phyloP scores from a whole-genome alignment of 2,329 filamentous ascomycete species.

The Alternaria dauci region DNA sequence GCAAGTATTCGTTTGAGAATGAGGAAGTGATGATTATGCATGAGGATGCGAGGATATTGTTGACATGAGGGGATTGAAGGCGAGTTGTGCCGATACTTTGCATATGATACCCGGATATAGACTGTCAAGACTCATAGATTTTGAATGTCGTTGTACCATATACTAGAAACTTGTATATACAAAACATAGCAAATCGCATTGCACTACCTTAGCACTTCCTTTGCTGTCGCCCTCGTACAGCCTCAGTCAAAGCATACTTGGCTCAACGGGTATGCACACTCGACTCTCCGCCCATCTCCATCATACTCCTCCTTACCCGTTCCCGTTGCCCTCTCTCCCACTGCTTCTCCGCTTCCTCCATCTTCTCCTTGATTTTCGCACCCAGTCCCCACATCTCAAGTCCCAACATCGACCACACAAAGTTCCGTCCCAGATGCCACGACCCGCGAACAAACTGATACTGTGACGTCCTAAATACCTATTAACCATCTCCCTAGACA shows the following conservation, averaged over 20 bases:
- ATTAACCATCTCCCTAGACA: too few relatives aligned
- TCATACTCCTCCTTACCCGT: neutral
- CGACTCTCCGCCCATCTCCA: neutral
- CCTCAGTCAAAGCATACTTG: neutral
- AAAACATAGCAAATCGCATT: neutral
- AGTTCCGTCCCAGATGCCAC: neutral
- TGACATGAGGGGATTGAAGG: conserved; percentile 51
- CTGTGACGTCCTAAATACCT: neutral
- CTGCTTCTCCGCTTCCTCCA: neutral
- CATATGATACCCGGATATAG: conserved; percentile 31
- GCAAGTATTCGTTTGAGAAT: conserved; percentile 74
- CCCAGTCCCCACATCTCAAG: neutral
- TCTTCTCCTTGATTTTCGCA: neutral
- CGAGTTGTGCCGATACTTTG: too few relatives aligned
- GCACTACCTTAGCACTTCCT: too few relatives aligned
- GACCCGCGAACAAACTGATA: neutral
- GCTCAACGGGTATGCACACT: neutral
- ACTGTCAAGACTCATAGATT: neutral
- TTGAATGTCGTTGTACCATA: neutral
- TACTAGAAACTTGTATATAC: neutral
- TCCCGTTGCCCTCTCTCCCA: neutral
- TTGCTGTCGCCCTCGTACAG: too few relatives aligned
- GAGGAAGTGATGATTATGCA: conserved; percentile 59
- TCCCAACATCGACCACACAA: neutral
- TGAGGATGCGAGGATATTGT: conserved; percentile 75